Evolutionary conservation across 2,329 filamentous ascomycete genomes (phyloP).

Genomic region (Phyllosticta capitalensis): DNA sequence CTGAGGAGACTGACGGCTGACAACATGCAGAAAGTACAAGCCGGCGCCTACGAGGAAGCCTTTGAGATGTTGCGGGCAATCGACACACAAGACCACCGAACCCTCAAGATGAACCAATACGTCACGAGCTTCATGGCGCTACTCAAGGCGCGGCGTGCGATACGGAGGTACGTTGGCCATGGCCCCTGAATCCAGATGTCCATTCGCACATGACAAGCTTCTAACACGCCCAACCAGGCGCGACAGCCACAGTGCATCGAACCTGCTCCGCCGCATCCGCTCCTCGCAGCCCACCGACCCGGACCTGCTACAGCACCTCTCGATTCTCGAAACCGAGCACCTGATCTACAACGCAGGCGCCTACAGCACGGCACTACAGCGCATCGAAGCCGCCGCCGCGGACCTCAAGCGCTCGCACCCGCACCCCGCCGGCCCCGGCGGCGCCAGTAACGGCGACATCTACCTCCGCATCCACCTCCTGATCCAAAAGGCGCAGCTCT

Average conservation of each 20-base stretch:
- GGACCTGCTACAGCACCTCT: constrained; percentile 50
- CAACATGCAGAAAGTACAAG: constrained; percentile 43
- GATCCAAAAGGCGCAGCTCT: constrained; percentile 61
- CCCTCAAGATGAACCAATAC: constrained; percentile 69
- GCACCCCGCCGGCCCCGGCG: neutral
- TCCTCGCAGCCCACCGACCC: constrained; percentile 44
- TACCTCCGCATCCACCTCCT: constrained; percentile 62
- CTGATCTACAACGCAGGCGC: constrained; percentile 44
- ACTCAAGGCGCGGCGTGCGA: constrained; percentile 53
- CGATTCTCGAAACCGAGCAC: constrained; percentile 51
- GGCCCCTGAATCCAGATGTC: neutral
- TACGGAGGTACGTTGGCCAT: constrained; percentile 37
- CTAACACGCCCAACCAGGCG: constrained; percentile 30
- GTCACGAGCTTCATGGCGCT: constrained; percentile 59
- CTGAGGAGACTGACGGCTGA: neutral
- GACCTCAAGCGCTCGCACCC: constrained; percentile 38
- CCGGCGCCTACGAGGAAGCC: constrained; percentile 63
- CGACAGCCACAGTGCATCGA: constrained; percentile 47
- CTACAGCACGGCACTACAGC: constrained; percentile 43
- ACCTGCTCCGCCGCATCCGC: constrained; percentile 49
- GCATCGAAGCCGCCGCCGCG: constrained; percentile 44
- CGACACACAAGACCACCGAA: constrained; percentile 50
- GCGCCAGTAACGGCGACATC: constrained; percentile 52
- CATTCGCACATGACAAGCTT: neutral
- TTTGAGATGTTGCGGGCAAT: constrained; percentile 50